These are phyloP conservation scores for Fraxinus anomala DNA, from an alignment of 257 asterid species.

Conservation along the genomic window DNA sequence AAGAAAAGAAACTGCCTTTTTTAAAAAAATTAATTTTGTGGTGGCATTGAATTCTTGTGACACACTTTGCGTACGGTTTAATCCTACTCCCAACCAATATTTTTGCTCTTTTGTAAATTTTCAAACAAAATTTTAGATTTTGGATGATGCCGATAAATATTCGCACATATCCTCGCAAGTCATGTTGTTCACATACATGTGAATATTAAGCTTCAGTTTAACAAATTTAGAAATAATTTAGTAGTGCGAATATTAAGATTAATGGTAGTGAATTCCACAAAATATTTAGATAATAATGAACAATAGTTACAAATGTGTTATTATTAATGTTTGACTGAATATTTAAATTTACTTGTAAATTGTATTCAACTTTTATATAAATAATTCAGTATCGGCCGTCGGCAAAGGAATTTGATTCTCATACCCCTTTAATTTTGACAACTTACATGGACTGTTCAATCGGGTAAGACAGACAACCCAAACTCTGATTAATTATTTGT, in stretches of 20 bases:
- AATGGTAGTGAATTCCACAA: too few relatives aligned
- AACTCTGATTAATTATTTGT: neutral
- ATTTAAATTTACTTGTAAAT: too few relatives aligned
- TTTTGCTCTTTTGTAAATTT: neutral
- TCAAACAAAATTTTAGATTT: neutral
- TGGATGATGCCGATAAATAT: too few relatives aligned
- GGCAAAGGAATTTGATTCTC: neutral
- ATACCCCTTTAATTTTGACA: neutral
- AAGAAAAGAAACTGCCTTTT: neutral
- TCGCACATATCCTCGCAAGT: too few relatives aligned
- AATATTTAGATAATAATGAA: too few relatives aligned
- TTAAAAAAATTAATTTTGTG: neutral
- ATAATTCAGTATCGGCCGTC: neutral
- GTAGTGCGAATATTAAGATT: too few relatives aligned
- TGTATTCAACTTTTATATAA: neutral
- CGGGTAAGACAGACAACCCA: neutral
- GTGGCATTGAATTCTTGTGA: neutral
- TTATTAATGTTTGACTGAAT: too few relatives aligned
- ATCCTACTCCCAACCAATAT: neutral
- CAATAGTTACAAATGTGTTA: too few relatives aligned
- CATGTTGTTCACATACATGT: too few relatives aligned
- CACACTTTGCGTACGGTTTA: neutral
- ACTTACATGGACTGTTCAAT: slow-evolving; percentile 14
- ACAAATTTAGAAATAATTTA: too few relatives aligned
- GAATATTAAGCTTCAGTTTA: too few relatives aligned